These are phyloP conservation scores for Pestalotiopsis sp. DNA, from an alignment of 2,329 filamentous ascomycete species.

Conservation along the genomic window DNA sequence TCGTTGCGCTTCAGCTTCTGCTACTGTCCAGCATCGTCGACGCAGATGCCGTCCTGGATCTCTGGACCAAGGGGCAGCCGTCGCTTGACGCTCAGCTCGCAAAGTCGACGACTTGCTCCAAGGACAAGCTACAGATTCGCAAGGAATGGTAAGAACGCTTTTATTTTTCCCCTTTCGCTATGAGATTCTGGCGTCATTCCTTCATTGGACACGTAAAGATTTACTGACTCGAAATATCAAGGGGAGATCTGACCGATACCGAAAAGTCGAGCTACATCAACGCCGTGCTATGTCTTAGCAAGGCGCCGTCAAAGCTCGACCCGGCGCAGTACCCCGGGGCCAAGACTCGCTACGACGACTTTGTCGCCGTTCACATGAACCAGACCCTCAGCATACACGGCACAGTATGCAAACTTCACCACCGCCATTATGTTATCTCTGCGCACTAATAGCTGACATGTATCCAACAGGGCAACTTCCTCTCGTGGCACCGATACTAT, in stretches of 20 bases:
- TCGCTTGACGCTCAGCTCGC: constrained; percentile 25
- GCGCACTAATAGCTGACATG: not conserved
- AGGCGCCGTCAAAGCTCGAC: constrained; percentile 18
- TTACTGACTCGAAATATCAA: constrained; percentile 1
- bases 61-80: constrained; percentile 24
- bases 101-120: constrained; percentile 25
- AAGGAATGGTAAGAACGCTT: constrained; percentile 24
- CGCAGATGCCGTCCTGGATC: constrained; percentile 25
- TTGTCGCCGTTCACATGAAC: constrained; percentile 27
- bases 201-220: too few species aligned
- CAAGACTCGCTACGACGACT: constrained; percentile 29
- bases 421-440: constrained; percentile 1
- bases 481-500: constrained; percentile 26
- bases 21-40: constrained; percentile 16
- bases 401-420: constrained; percentile 14
- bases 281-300: constrained; percentile 25
- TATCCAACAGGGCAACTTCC: constrained; percentile 22
- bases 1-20: constrained; percentile 13
- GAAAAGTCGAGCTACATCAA: constrained; percentile 22
- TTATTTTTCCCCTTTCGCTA: not conserved
- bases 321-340: constrained; percentile 21
- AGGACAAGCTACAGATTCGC: constrained; percentile 25
- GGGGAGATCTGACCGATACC: constrained; percentile 17
- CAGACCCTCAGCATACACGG: constrained; percentile 24
- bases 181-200: not conserved